These are phyloP conservation scores for Danielia oregonensis DNA, from an alignment of 805 yeast species.

Conservation along the genomic window DNA sequence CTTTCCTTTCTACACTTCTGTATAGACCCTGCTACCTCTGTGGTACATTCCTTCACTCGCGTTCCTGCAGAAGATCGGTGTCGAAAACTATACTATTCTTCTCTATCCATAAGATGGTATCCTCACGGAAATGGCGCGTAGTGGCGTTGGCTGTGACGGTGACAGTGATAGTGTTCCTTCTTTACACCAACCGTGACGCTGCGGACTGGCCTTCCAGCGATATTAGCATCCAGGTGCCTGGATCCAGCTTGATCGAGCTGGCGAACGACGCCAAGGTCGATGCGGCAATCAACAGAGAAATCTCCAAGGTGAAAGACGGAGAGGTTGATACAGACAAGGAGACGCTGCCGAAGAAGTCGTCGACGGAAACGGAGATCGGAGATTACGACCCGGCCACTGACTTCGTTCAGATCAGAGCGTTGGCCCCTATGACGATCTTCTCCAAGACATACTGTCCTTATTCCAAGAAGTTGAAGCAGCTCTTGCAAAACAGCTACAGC, in stretches of 20 bases:
- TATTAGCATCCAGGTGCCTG: conserved; percentile 3
- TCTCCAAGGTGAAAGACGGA: conserved; percentile 20
- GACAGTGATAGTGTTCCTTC: conserved; percentile 1
- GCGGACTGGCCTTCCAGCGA: not conserved
- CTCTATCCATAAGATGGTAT: too few relatives aligned
- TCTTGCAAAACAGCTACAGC: conserved; percentile 59
- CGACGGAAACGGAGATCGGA: conserved; percentile 5
- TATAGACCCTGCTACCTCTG: too few relatives aligned
- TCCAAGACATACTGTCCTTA: conserved; percentile 66
- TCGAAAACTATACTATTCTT: too few relatives aligned
- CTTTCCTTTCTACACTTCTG: too few relatives aligned
- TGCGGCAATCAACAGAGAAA: conserved; percentile 37
- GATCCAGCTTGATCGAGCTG: conserved; percentile 29
- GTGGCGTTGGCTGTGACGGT: not conserved
- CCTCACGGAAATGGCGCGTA: conserved; percentile 1
- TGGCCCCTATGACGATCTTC: conserved; percentile 65
- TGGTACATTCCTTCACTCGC: too few relatives aligned
- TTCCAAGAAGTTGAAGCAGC: conserved; percentile 64
- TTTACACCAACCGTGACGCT: not conserved
- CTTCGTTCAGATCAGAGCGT: conserved; percentile 50
- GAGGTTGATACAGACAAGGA: conserved; percentile 7
- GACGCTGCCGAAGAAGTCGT: conserved; percentile 5
- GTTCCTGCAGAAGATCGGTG: too few relatives aligned
- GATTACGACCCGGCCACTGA: conserved; percentile 36
- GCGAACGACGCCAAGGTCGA: conserved; percentile 34